phyloP scores from a whole-genome alignment of 2,329 filamentous ascomycete genomes.

The Botryotinia narcissicola region DNA sequence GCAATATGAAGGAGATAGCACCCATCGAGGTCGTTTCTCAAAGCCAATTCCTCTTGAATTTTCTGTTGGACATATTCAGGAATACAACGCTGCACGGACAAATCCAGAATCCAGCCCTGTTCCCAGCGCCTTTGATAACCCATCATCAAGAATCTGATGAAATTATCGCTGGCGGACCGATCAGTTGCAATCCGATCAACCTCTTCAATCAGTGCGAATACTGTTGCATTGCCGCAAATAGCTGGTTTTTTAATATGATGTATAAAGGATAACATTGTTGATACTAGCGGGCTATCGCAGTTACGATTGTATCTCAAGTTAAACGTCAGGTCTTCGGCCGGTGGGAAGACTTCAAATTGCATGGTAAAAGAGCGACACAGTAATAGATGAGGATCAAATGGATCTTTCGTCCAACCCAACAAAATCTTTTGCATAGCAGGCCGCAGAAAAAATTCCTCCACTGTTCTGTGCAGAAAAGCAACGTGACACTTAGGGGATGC shows the following conservation, averaged over 20 bases:
- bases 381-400: background rate
- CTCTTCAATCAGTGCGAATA: background rate
- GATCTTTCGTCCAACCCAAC: no score
- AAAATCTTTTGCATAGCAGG: background rate
- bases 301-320: no score
- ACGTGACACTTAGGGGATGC: background rate
- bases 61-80: background rate
- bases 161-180: background rate
- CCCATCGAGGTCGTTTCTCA: background rate
- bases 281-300: background rate
- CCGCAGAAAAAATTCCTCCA: background rate
- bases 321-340: background rate
- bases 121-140: background rate
- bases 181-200: background rate
- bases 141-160: background rate
- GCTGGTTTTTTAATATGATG: background rate
- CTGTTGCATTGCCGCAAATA: background rate
- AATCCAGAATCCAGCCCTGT: background rate
- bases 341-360: background rate
- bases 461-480: background rate
- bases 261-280: background rate
- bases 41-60: background rate
- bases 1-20: background rate
- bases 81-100: background rate
- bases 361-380: background rate